Evolutionary conservation across 2,329 filamentous ascomycete species (phyloP).

Genomic region (Penicillium brasilianum): DNA sequence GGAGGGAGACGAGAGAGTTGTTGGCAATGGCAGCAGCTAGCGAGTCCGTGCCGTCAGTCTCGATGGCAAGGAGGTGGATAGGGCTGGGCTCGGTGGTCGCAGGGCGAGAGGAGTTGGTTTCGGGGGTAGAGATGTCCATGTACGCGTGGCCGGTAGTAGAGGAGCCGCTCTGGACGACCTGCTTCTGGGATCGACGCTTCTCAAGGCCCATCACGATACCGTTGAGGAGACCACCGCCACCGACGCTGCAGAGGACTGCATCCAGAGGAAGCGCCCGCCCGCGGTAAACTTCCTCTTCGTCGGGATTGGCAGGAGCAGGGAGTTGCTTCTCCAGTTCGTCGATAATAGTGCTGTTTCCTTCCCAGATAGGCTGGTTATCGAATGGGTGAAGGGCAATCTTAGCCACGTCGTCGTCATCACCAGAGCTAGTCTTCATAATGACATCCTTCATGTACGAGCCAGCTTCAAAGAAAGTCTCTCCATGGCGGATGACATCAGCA

Average conservation of each 20-base stretch:
- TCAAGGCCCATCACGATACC: constrained; percentile 75
- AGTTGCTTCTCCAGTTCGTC: constrained; percentile 52
- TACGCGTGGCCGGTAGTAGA: constrained; percentile 24
- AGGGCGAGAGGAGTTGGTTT: constrained; percentile 16
- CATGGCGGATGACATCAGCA: constrained; percentile 67
- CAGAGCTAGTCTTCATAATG: constrained; percentile 41
- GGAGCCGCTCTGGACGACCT: constrained; percentile 15
- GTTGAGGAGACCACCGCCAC: constrained; percentile 79
- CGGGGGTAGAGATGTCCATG: constrained; percentile 17
- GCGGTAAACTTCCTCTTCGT: constrained; percentile 35
- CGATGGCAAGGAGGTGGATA: constrained; percentile 69
- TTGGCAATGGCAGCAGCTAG: constrained; percentile 64
- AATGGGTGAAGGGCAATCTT: constrained; percentile 53
- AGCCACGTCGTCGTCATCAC: constrained; percentile 37
- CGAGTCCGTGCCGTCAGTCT: constrained; percentile 75
- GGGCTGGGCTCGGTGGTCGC: constrained; percentile 34
- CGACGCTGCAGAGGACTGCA: constrained; percentile 76
- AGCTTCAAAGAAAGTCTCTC: constrained; percentile 71
- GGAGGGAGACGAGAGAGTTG: constrained; percentile 65
- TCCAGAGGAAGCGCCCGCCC: constrained; percentile 58
- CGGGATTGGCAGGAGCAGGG: constrained; percentile 40
- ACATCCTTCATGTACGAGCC: constrained; percentile 68
- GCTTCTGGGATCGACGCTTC: constrained; percentile 47
- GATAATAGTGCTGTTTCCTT: constrained; percentile 52
- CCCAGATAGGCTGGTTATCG: constrained; percentile 53